Conservation (phyloP, 1,284 basidiomycete species). For the Melampsora larici-populina region DNA sequence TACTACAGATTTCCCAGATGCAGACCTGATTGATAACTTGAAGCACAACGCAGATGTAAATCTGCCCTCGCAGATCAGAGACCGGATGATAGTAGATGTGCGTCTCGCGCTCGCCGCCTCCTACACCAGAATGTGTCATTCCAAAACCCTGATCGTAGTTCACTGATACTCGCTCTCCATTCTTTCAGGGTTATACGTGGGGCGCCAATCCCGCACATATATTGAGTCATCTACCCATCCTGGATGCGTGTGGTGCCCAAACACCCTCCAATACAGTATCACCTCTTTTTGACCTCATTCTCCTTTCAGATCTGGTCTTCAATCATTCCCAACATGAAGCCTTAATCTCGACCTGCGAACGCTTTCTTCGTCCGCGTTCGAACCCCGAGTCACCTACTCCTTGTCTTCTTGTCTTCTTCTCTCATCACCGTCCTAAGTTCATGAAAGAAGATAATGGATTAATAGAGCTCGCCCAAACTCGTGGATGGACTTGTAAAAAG, state of each 20-base stretch:
- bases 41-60: constrained; percentile 22
- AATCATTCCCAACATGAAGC: constrained; percentile 37
- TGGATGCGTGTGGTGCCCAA: neutral
- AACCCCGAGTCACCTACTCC: neutral
- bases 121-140: too few species aligned
- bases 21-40: constrained; percentile 30
- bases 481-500: constrained; percentile 19
- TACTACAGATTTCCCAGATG: constrained; percentile 36
- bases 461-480: constrained; percentile 9
- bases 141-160: too few species aligned
- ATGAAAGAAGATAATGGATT: constrained; percentile 13
- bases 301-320: constrained; percentile 36
- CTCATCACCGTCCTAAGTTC: constrained; percentile 35
- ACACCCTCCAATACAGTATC: neutral
- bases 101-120: neutral
- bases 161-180: too few species aligned
- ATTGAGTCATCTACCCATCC: neutral
- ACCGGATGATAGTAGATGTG: constrained; percentile 23
- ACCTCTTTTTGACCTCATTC: constrained; percentile 17
- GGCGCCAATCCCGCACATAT: constrained; percentile 17
- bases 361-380: neutral
- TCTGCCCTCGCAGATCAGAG: constrained; percentile 1
- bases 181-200: constrained; percentile 7
- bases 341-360: constrained; percentile 20
- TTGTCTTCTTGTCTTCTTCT: constrained; percentile 34